Evolutionary conservation across 805 yeast species (phyloP).

Genomic region (Candida pseudofarinosa): DNA sequence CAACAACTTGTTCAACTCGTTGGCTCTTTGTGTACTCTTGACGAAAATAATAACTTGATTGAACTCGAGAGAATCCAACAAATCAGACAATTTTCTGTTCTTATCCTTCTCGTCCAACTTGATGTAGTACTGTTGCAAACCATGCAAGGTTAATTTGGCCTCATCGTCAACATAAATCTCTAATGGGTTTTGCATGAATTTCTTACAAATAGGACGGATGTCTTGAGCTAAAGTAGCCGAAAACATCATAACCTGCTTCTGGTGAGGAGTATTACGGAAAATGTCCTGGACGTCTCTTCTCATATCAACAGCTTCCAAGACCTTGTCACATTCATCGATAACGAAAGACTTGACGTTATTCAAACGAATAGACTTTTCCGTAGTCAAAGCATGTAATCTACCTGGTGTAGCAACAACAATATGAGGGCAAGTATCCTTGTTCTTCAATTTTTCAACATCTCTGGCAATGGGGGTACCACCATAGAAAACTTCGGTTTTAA

Average conservation of each 20-base stretch:
- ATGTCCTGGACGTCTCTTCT: constrained; percentile 98
- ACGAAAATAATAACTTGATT: constrained; percentile 98
- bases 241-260: constrained; percentile 99
- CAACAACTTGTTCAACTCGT: constrained; percentile 82
- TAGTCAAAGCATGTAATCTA: constrained; percentile 88
- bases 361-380: constrained; percentile 84
- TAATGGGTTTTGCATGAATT: constrained; percentile 96
- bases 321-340: constrained; percentile 98
- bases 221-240: constrained; percentile 94
- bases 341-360: constrained; percentile 91
- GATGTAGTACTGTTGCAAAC: constrained; percentile 93
- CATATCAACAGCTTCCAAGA: constrained; percentile 87
- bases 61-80: constrained; percentile 91
- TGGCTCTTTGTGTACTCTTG: constrained; percentile 85
- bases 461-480: constrained; percentile 89
- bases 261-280: constrained; percentile 95
- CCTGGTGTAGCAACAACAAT: constrained; percentile 98
- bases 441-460: constrained; percentile 83
- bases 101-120: constrained; percentile 88
- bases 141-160: constrained; percentile 94
- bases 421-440: constrained; percentile 93
- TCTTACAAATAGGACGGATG: constrained; percentile 94
- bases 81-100: constrained; percentile 87
- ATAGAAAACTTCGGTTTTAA: constrained; percentile 91
- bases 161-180: constrained; percentile 98